Conservation (phyloP, 2,329 filamentous ascomycete genomes). For the Cordyceps javanica region DNA sequence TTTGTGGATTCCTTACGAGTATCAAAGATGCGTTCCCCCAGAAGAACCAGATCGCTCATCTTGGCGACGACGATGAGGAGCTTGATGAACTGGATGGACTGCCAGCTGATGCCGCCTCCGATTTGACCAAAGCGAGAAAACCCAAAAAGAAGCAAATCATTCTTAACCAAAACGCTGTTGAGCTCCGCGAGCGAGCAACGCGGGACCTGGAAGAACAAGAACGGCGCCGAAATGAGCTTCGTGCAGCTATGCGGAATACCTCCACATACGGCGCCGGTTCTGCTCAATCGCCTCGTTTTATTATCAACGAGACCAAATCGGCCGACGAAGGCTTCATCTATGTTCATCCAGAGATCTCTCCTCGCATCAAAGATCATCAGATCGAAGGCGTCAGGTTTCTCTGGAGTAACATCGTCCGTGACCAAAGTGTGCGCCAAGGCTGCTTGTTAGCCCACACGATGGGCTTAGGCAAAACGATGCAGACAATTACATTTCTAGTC, state of each 20-base stretch:
- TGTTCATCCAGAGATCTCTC: conserved; percentile 57
- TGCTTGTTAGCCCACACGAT: conserved; percentile 84
- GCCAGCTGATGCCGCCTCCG: conserved; percentile 8
- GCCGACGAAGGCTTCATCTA: conserved; percentile 52
- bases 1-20: conserved; percentile 23
- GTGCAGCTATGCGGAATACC: conserved; percentile 29
- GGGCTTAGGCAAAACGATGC: conserved; percentile 91
- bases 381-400: conserved; percentile 77
- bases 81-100: conserved; percentile 17
- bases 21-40: conserved; percentile 25
- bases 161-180: conserved; percentile 34
- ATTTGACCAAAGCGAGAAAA: not conserved
- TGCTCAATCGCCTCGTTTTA: conserved; percentile 44
- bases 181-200: conserved; percentile 50
- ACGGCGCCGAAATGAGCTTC: conserved; percentile 42
- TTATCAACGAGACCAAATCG: conserved; percentile 62
- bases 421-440: conserved; percentile 55
- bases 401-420: conserved; percentile 74
- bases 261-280: conserved; percentile 36
- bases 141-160: conserved; percentile 26
- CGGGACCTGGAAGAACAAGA: conserved; percentile 49
- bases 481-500: conserved; percentile 76
- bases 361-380: conserved; percentile 71
- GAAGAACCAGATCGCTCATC: conserved; percentile 27
- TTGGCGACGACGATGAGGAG: conserved; percentile 19